Conservation (phyloP, 345 rosid genomes). For the Citrus sp. region DNA sequence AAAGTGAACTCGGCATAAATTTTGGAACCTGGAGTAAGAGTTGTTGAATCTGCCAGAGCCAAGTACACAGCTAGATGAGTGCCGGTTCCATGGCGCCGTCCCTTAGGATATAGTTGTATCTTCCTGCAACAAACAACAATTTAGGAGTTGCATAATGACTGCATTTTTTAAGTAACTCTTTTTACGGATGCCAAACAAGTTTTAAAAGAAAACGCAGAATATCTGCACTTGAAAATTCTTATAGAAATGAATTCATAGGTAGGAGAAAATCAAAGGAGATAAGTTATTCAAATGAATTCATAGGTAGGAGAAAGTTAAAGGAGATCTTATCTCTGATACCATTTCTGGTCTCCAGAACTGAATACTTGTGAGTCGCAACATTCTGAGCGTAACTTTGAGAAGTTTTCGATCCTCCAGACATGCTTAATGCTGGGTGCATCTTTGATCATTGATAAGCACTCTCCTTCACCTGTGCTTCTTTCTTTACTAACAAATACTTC, state of each 20-base stretch:
- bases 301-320: no score
- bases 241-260: no score
- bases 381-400: conserved; percentile 19
- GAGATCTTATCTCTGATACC: conserved; percentile 21
- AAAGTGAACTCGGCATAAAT: conserved; percentile 30
- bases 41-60: conserved; percentile 19
- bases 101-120: conserved; percentile 33
- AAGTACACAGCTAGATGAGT: conserved; percentile 29
- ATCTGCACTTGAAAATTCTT: no score
- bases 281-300: no score
- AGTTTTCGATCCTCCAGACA: conserved; percentile 38
- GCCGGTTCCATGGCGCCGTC: conserved; percentile 26
- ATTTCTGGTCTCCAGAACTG: conserved; percentile 26
- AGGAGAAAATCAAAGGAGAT: neutral
- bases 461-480: conserved; percentile 30
- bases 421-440: conserved; percentile 14
- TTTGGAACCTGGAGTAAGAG: conserved; percentile 23
- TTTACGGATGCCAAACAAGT: no score
- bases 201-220: no score
- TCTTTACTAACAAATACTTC: conserved; percentile 42
- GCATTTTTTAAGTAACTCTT: no score
- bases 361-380: conserved; percentile 23
- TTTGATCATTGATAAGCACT: conserved; percentile 30
- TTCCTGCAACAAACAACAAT: conserved; percentile 24
- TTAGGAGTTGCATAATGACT: neutral